These are phyloP conservation scores for Candida morakotiae DNA, from an alignment of 805 yeast genomes.

Conservation along the genomic window DNA sequence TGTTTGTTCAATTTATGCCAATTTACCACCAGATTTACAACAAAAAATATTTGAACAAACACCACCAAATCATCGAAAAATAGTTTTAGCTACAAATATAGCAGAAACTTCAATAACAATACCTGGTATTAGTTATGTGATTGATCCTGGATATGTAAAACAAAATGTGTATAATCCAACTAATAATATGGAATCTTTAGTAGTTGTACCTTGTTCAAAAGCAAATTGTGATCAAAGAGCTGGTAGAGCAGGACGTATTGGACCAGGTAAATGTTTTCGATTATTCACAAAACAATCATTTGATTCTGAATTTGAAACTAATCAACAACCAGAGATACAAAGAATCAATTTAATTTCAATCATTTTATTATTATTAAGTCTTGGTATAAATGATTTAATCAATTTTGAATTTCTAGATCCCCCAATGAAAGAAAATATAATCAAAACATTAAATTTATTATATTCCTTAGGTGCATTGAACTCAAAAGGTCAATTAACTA, in stretches of 20 bases:
- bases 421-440: conserved; percentile 70
- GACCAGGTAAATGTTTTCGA: conserved; percentile 57
- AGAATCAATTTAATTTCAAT: conserved; percentile 77
- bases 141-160: conserved; percentile 44
- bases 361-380: conserved; percentile 68
- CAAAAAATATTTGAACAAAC: conserved; percentile 81
- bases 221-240: conserved; percentile 46
- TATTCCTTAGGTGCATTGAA: conserved; percentile 86
- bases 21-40: conserved; percentile 83
- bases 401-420: conserved; percentile 89
- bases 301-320: conserved; percentile 67
- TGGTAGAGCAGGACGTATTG: conserved; percentile 46
- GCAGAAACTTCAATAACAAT: conserved; percentile 52
- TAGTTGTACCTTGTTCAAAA: conserved; percentile 41
- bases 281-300: conserved; percentile 83
- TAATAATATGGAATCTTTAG: conserved; percentile 44
- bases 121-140: conserved; percentile 39
- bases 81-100: conserved; percentile 91
- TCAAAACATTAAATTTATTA: conserved; percentile 74
- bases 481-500: conserved; percentile 72
- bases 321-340: conserved; percentile 89
- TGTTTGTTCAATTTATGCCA: conserved; percentile 87
- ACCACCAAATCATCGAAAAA: conserved; percentile 73
- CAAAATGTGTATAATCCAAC: conserved; percentile 39
- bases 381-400: conserved; percentile 80